Base-by-base conservation (phyloP, 257 asterid species). In the Solanum boliviense region DNA sequence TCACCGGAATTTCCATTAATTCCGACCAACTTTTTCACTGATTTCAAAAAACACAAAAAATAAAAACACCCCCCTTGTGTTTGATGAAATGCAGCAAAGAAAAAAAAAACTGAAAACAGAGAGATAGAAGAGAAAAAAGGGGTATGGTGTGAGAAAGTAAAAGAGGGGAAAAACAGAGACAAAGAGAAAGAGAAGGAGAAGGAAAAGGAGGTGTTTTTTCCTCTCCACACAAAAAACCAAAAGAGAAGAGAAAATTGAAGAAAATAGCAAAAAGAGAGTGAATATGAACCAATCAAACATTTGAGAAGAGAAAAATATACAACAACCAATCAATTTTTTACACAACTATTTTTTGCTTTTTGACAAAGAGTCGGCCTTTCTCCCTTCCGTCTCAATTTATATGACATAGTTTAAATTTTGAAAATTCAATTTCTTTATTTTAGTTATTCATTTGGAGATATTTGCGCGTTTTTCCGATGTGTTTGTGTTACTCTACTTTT, bases 1-100 rank as follows among this genome's bases (percentile, higher is more conserved):
- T 56, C 62, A 88, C 90, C 90, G 89, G 89, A 92, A 88, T 84
- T 81, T 86, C 89, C 92, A 91, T 90, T 27, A 76, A 84, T 84
- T 81, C 70, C 71, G 75, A 29, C 76, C 38, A 70, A 6, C 39
- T 16, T 71, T 13, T 31, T 31, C 78, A 71, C 78, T 71, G 78
- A 29, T 46, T 41, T 29, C 68, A 65, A 74, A 34, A 62, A 84
- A 41, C 62, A 39, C 36, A 25, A 81, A 46, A 36, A 36, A 13
- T 6, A 1, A 56, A 18, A 13, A 44, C 67, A 76, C 84, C 84
- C 60, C 84, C 48, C 18, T 29, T 46, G 41, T 81, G 27, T 81
- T 46, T 46, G 85, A 81, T 81, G 68, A 82, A 82, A 82, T 82
- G 86, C 86, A 18, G 15, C 27, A 48, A 29, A 48, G 70, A 48